These are phyloP conservation scores for Rhizopogon sp. DNA, from an alignment of 768 basidiomycete species.

Conservation along the genomic window DNA sequence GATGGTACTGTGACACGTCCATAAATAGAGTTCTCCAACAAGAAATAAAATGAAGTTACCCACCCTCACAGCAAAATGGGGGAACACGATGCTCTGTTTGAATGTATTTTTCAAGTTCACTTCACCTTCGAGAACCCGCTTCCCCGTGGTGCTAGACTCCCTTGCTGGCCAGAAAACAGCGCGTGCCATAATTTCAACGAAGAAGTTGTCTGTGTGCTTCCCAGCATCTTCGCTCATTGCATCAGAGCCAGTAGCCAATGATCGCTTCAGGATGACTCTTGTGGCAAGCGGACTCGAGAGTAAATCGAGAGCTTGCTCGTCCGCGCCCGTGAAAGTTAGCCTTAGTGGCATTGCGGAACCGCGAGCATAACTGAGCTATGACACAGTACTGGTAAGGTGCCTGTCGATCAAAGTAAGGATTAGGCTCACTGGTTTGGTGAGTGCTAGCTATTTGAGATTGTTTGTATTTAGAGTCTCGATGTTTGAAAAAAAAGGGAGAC, in stretches of 20 bases:
- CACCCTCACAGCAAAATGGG: conserved; percentile 44
- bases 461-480: background rate
- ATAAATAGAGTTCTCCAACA: background rate
- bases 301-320: conserved; percentile 46
- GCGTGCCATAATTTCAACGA: conserved; percentile 34
- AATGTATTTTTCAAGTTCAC: conserved; percentile 39
- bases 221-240: conserved; percentile 35
- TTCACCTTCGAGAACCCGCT: conserved; percentile 44
- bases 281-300: conserved; percentile 37
- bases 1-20: conserved; percentile 32
- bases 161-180: conserved; percentile 43
- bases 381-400: background rate
- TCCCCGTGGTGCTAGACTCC: conserved; percentile 23
- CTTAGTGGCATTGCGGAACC: conserved; percentile 47
- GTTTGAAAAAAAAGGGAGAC: background rate
- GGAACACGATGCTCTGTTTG: conserved; percentile 41
- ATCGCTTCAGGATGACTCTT: conserved; percentile 39
- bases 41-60: conserved; percentile 11
- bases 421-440: conserved; percentile 42
- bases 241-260: conserved; percentile 43
- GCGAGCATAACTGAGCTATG: conserved; percentile 45
- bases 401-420: background rate
- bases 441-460: conserved; percentile 31
- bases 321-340: conserved; percentile 39
- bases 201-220: conserved; percentile 42